Evolutionary conservation across 2,329 filamentous ascomycete genomes (phyloP).

Genomic region (Dactylellina cionopaga): DNA sequence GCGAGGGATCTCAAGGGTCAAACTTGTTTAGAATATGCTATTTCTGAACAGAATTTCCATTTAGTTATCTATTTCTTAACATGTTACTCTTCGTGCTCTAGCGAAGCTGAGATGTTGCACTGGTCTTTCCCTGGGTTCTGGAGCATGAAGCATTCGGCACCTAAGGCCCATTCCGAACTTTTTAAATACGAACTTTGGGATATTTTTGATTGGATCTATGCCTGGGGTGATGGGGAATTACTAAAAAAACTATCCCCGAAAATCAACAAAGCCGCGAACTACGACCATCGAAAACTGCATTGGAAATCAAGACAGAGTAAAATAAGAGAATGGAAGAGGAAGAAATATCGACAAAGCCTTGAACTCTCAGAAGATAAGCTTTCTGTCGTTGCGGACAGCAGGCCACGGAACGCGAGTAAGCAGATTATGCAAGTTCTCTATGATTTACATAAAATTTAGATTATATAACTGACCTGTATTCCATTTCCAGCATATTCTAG

Average conservation of each 20-base stretch:
- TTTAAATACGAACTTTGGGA: constrained; percentile 20
- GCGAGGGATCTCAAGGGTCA: neutral
- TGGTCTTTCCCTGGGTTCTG: no score
- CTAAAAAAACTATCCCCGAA: constrained; percentile 5
- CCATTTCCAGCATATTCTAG: no score
- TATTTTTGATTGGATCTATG: constrained; percentile 35
- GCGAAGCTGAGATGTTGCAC: no score
- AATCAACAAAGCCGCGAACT: neutral
- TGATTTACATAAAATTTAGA: no score
- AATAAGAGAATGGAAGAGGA: no score
- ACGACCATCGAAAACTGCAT: neutral
- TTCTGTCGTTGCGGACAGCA: no score
- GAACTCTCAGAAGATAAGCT: constrained; percentile 13
- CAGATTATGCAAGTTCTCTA: no score
- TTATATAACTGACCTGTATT: no score
- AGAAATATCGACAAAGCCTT: no score
- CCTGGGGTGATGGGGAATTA: neutral
- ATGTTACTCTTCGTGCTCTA: neutral
- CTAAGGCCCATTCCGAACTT: neutral
- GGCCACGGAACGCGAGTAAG: no score
- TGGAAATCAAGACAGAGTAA: no score
- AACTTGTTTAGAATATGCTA: constrained; percentile 2
- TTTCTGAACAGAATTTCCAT: neutral
- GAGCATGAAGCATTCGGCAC: neutral
- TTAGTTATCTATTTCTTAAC: neutral